Conservation (phyloP, 1,284 basidiomycete genomes). For the Ceratobasidium sp. region DNA sequence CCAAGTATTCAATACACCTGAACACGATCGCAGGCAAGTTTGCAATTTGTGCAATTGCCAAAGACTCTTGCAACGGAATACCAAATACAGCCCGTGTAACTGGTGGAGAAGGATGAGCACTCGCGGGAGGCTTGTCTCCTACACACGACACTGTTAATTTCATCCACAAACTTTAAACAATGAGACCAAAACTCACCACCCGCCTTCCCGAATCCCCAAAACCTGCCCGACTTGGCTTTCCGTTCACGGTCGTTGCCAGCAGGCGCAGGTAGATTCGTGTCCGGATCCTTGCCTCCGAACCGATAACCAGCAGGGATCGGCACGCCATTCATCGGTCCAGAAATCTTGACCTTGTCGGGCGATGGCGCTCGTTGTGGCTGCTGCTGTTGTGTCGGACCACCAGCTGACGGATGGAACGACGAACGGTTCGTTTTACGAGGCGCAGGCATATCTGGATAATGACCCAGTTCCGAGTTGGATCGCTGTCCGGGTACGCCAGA, state of each 20-base stretch:
- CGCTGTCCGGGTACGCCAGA: constrained; percentile 56
- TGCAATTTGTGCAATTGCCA: constrained; percentile 87
- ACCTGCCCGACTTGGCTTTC: constrained; percentile 87
- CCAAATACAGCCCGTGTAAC: constrained; percentile 85
- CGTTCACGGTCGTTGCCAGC: constrained; percentile 69
- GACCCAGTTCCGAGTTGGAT: constrained; percentile 77
- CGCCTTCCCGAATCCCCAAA: constrained; percentile 76
- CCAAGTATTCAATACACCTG: constrained; percentile 89
- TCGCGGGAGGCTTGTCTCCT: constrained; percentile 4
- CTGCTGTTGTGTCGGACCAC: constrained; percentile 50
- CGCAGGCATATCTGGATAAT: constrained; percentile 67
- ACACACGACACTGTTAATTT: background rate
- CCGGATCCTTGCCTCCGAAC: constrained; percentile 74
- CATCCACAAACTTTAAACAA: constrained; percentile 46
- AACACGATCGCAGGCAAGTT: constrained; percentile 94
- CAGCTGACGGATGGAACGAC: constrained; percentile 62
- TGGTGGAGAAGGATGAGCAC: constrained; percentile 51
- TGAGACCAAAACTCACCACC: constrained; percentile 41
- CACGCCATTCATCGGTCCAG: constrained; percentile 84
- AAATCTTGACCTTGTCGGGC: constrained; percentile 83
- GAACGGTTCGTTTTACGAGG: constrained; percentile 38
- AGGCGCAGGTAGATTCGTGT: constrained; percentile 43
- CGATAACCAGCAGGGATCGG: constrained; percentile 89
- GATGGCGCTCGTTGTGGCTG: constrained; percentile 64
- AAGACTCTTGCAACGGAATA: constrained; percentile 84